Conservation (phyloP, 2,329 filamentous ascomycete genomes). For the Colletotrichum tamarilloi region DNA sequence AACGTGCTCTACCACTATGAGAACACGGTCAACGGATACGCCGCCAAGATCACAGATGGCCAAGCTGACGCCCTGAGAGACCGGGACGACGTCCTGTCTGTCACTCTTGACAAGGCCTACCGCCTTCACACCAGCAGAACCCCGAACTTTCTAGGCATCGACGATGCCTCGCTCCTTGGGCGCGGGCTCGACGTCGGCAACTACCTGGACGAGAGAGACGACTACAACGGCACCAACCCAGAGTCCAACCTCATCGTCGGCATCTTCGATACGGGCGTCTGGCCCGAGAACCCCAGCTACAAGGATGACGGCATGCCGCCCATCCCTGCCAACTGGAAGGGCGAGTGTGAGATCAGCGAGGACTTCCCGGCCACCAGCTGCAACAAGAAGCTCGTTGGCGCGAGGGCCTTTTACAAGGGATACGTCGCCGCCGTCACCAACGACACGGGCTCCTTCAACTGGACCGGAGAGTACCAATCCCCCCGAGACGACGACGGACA, state of each 20-base stretch:
- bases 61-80: slow-evolving; percentile 18
- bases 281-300: slow-evolving; percentile 36
- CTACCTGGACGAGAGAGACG: neutral
- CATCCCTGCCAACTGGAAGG: slow-evolving; percentile 26
- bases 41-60: slow-evolving; percentile 23
- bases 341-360: slow-evolving; percentile 21
- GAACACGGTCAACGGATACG: slow-evolving; percentile 26
- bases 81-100: slow-evolving; percentile 22
- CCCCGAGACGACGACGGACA: slow-evolving; percentile 14
- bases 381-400: slow-evolving; percentile 36
- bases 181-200: neutral
- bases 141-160: slow-evolving; percentile 27
- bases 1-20: slow-evolving; percentile 30
- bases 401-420: slow-evolving; percentile 23
- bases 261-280: slow-evolving; percentile 28
- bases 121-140: slow-evolving; percentile 25
- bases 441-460: neutral
- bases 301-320: slow-evolving; percentile 27
- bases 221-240: neutral
- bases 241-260: slow-evolving; percentile 34
- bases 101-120: slow-evolving; percentile 12
- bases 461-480: slow-evolving; percentile 9
- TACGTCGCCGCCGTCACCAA: neutral
- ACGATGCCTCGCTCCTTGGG: slow-evolving; percentile 8
- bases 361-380: slow-evolving; percentile 23